Percentiles rank a stretch among this genome's conserved stretches.
Conservation (phyloP, 352 stramenopile genomes). For the Globisporangium echinulatum region DNA sequence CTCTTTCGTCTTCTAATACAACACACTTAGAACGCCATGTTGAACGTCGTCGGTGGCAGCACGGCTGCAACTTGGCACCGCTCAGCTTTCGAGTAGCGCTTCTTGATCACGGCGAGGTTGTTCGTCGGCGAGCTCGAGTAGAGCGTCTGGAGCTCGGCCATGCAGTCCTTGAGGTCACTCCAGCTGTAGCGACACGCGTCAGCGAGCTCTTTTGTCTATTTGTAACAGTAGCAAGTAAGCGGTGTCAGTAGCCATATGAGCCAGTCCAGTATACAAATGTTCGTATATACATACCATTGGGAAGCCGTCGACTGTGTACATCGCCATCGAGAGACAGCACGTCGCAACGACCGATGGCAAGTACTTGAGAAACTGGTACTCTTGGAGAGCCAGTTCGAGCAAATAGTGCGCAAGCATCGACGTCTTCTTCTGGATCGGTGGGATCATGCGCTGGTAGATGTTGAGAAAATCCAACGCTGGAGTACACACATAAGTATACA, state of each 20-base stretch:
- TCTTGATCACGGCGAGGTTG: constrained; percentile 84
- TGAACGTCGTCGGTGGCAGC: constrained; percentile 66
- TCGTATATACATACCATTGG: constrained; percentile 36
- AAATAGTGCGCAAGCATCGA: constrained; percentile 87
- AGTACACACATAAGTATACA: neutral
- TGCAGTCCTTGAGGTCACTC: constrained; percentile 76
- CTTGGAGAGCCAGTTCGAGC: constrained; percentile 80
- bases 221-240: neutral
- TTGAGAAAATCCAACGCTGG: constrained; percentile 85
- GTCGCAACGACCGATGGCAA: constrained; percentile 79
- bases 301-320: constrained; percentile 80
- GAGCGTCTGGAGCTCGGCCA: constrained; percentile 72
- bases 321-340: constrained; percentile 80
- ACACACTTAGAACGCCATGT: constrained; percentile 69
- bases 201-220: constrained; percentile 73
- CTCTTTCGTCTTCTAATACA: constrained; percentile 11
- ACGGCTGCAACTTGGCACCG: constrained; percentile 71
- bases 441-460: constrained; percentile 86
- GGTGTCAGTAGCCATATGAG: neutral
- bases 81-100: constrained; percentile 84
- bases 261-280: neutral
- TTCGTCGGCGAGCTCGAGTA: constrained; percentile 79
- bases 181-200: constrained; percentile 74
- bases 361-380: constrained; percentile 85
- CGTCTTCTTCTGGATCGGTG: constrained; percentile 76